phyloP scores from a whole-genome alignment of 202 grass and related monocot species.

The Dendrocalamus latiflorus region DNA sequence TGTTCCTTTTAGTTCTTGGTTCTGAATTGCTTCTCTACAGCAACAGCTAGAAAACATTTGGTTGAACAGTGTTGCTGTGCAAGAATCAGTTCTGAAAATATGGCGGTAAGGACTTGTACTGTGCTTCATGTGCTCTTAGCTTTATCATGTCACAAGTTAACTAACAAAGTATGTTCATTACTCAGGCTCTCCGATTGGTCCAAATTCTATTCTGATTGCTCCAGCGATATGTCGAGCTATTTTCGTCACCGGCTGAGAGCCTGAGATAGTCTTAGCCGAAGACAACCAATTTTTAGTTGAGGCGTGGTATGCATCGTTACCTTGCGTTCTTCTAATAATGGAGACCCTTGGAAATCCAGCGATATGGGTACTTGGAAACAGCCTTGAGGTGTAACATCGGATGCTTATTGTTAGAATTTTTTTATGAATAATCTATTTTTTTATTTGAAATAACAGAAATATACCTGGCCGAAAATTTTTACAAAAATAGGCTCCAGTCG shows the following conservation, averaged over 20 bases:
- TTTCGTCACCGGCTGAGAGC: not conserved
- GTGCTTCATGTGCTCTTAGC: not conserved
- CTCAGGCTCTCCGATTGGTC: not conserved
- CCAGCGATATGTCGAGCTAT: not conserved
- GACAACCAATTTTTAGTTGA: conserved; percentile 6
- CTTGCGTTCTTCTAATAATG: not conserved
- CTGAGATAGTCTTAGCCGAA: not conserved
- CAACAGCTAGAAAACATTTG: conserved; percentile 21
- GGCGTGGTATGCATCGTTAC: not conserved
- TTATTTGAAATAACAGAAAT: no score
- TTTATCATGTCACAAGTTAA: conserved; percentile 5
- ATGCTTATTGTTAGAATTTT: not conserved
- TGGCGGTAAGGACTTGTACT: conserved; percentile 15
- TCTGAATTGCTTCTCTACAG: conserved; percentile 10
- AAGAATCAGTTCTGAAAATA: not conserved
- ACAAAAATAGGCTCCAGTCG: no score
- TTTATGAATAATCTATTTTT: no score
- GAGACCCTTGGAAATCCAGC: not conserved
- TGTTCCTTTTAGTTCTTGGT: not conserved
- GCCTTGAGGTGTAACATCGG: not conserved
- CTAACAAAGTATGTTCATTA: not conserved
- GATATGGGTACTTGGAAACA: not conserved
- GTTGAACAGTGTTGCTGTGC: not conserved
- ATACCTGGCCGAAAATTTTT: no score
- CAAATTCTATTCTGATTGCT: not conserved